Evolutionary conservation across 495 filamentous ascomycete genomes (phyloP), one percentile per base, ranked within the genome.

Genomic region (Oidiodendron maius): DNA sequence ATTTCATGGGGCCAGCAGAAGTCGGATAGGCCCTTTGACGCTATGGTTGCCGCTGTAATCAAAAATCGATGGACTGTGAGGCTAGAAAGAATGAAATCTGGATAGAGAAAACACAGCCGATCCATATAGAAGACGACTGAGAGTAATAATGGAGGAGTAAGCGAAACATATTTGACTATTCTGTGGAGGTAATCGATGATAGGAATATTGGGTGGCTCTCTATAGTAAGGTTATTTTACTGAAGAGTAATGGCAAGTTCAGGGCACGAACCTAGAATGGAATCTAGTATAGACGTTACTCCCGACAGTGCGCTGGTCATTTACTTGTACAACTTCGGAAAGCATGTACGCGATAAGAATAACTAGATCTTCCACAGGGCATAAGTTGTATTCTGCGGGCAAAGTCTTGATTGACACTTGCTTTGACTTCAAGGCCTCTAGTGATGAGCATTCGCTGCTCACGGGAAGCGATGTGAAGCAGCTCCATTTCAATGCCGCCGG

Each of bases 61-160:
- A 96, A 77, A 63, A 96, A 96, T 11, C 91, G 89, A 66, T 96
- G 91, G 15, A 96, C 91, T 2, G 91, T 96, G 17, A 96, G 75
- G 34, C 84, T 90, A 57, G 85, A 89, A 44, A 96, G 91, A 38
- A 87, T 93, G 67, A 96, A 96, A 17, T 87, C 83, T 6, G 88
- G 83, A 59, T 93, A 96, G 25, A 91, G 67, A 3, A 86, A 82
- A 65, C 90, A 96, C 15, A 96, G 72, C n/a, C 86, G 84, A 64
- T 96, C 91, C 52, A 96, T 95, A 61, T 96, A 96, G 62, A 89
- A 96, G 45, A 96, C 91, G 89, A 96, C 96, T 53, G 87, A 89
- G 16, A 96, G 75, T 16, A 96, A 76, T 44, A 96, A 87, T 5
- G 91, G 89, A 4, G 91, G 89, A 2, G 86, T 84, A 1, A 96